Conservation (phyloP, 2,329 filamentous ascomycete genomes). For the Ophiosphaerella herpotricha region DNA sequence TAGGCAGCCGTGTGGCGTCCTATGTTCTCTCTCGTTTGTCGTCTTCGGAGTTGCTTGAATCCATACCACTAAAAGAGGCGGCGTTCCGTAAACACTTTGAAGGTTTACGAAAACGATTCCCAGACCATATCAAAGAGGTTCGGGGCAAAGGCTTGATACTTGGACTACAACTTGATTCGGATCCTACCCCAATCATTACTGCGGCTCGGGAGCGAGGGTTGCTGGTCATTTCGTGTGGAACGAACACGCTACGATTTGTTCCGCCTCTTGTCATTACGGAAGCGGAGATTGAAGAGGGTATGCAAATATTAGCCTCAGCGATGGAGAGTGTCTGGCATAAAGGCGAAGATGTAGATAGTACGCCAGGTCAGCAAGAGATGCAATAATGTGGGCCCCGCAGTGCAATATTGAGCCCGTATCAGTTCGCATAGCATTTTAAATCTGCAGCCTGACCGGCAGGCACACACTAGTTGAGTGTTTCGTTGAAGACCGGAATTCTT, state of each 20-base stretch:
- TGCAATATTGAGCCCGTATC: background rate
- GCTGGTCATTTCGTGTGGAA: conserved; percentile 89
- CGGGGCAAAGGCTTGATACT: conserved; percentile 84
- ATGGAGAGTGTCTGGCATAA: conserved; percentile 60
- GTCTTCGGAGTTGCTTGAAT: conserved; percentile 69
- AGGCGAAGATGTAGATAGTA: conserved; percentile 35
- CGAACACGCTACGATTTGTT: conserved; percentile 89
- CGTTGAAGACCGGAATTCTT: too few species aligned
- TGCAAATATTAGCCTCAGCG: conserved; percentile 74
- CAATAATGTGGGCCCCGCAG: conserved; percentile 11
- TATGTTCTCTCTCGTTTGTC: conserved; percentile 81
- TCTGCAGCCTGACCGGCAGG: too few species aligned
- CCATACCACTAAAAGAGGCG: conserved; percentile 70
- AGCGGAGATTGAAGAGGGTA: conserved; percentile 76
- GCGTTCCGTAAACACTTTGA: conserved; percentile 64
- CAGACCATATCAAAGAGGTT: conserved; percentile 75
- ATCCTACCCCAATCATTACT: conserved; percentile 75
- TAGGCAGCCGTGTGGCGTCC: conserved; percentile 82
- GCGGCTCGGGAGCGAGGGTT: conserved; percentile 86
- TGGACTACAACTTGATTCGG: conserved; percentile 78
- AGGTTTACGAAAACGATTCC: conserved; percentile 63
- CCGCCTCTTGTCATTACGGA: conserved; percentile 82
- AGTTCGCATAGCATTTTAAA: conserved; percentile 25
- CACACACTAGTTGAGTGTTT: too few species aligned
- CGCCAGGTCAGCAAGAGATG: conserved; percentile 43